A percentile compares a stretch with the other conserved stretches of the same genome.
Evolutionary conservation across 2,329 filamentous ascomycete genomes (phyloP).

Genomic region (Diplodia scrobiculata): DNA sequence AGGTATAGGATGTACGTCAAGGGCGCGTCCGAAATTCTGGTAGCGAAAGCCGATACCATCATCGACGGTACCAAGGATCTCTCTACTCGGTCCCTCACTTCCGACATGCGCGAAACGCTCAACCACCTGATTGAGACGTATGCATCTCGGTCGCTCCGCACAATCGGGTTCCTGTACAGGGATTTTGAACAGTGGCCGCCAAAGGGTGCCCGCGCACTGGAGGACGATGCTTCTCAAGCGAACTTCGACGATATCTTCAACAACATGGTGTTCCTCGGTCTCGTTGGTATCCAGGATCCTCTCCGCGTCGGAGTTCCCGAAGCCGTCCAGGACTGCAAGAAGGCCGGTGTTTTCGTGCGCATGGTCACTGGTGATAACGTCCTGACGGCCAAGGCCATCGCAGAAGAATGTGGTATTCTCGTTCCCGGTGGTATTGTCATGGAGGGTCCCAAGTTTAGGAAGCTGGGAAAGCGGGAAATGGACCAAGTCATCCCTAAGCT

Average conservation of each 20-base stretch:
- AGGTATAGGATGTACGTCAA: constrained; percentile 61
- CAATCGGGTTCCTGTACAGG: constrained; percentile 79
- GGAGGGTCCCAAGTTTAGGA: constrained; percentile 51
- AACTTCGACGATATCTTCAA: constrained; percentile 69
- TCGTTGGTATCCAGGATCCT: constrained; percentile 83
- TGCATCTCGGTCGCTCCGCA: constrained; percentile 76
- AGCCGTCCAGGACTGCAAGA: constrained; percentile 49
- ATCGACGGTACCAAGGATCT: constrained; percentile 64
- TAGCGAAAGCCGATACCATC: constrained; percentile 54
- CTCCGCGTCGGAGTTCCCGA: constrained; percentile 75
- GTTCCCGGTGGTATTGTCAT: constrained; percentile 44
- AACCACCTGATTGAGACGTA: constrained; percentile 73
- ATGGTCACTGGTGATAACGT: constrained; percentile 55
- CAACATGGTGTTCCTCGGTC: constrained; percentile 72
- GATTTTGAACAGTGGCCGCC: constrained; percentile 86
- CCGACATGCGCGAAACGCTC: constrained; percentile 61
- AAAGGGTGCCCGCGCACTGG: constrained; percentile 58
- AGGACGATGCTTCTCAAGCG: constrained; percentile 64
- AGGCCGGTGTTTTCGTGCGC: constrained; percentile 52
- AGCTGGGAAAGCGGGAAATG: constrained; percentile 62
- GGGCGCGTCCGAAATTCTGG: constrained; percentile 56
- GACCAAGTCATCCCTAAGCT: constrained; percentile 62
- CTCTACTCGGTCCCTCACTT: constrained; percentile 55
- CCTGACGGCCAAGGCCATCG: constrained; percentile 52
- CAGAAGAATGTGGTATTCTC: constrained; percentile 52